Percentiles rank a stretch among this genome's conserved stretches.
phyloP scores from a whole-genome alignment of 2,329 filamentous ascomycete genomes.

The Aspergillus calidoustus region DNA sequence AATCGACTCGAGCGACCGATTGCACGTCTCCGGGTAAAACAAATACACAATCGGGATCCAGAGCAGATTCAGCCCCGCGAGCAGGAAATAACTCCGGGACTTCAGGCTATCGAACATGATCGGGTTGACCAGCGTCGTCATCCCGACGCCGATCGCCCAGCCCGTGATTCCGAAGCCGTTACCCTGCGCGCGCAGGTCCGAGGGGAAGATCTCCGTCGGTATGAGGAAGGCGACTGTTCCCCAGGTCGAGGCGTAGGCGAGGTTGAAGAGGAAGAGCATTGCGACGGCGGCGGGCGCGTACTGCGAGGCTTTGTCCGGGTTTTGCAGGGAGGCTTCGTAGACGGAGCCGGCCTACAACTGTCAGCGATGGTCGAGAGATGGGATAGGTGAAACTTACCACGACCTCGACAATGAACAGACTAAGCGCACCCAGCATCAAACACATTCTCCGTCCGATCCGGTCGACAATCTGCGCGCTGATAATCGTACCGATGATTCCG shows the following conservation, averaged over 20 bases:
- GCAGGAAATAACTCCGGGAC: conserved; percentile 57
- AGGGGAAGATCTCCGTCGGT: conserved; percentile 62
- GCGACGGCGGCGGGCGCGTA: conserved; percentile 53
- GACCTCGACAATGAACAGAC: conserved; percentile 49
- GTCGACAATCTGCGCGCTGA: conserved; percentile 57
- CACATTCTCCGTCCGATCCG: conserved; percentile 51
- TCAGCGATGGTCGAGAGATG: too few relatives aligned
- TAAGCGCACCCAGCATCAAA: conserved; percentile 46
- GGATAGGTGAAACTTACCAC: conserved; percentile 33
- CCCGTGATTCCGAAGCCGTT: conserved; percentile 64
- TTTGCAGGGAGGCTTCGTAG: conserved; percentile 47
- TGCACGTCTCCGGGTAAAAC: conserved; percentile 59
- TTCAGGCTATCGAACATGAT: conserved; percentile 56
- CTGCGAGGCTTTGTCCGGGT: conserved; percentile 40
- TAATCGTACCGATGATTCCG: conserved; percentile 57
- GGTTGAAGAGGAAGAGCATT: conserved; percentile 52
- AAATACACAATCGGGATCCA: conserved; percentile 57
- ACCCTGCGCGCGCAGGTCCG: conserved; percentile 61
- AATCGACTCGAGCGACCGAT: conserved; percentile 57
- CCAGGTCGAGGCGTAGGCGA: conserved; percentile 55
- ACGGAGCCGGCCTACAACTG: conserved; percentile 49
- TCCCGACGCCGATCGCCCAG: conserved; percentile 62
- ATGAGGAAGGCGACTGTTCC: conserved; percentile 57
- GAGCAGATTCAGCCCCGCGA: conserved; percentile 56
- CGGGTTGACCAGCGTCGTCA: conserved; percentile 57